Evolutionary conservation across 331 rosid genomes (phyloP).

Genomic region (Rhamnella rubrinervis): DNA sequence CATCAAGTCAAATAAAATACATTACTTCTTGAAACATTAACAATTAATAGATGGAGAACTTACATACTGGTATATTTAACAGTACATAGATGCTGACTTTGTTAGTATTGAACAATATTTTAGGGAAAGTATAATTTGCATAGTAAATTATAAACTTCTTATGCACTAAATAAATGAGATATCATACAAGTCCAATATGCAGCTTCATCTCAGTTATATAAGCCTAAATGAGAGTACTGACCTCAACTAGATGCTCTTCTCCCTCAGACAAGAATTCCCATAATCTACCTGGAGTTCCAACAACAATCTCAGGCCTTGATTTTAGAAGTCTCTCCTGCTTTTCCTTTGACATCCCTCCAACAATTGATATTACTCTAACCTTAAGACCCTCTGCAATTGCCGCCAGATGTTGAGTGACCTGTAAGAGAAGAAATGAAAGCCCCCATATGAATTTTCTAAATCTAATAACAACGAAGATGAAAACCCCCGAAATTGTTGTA

Average conservation of each 20-base stretch:
- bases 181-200: background rate
- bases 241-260: slow-evolving; percentile 84
- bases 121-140: too few relatives aligned
- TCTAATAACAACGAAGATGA: background rate
- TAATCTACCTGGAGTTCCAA: slow-evolving; percentile 95
- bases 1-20: too few relatives aligned
- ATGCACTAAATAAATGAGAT: too few relatives aligned
- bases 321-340: slow-evolving; percentile 87
- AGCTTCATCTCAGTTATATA: background rate
- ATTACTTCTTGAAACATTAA: too few relatives aligned
- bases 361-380: slow-evolving; percentile 76
- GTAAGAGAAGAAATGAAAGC: slow-evolving; percentile 23
- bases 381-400: slow-evolving; percentile 58
- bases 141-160: too few relatives aligned
- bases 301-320: slow-evolving; percentile 82
- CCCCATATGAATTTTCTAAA: slow-evolving; percentile 7
- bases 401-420: slow-evolving; percentile 92
- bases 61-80: too few relatives aligned
- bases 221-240: slow-evolving; percentile 20
- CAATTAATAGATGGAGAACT: too few relatives aligned
- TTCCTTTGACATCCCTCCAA: slow-evolving; percentile 91
- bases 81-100: too few relatives aligned
- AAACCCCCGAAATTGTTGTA: background rate
- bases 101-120: too few relatives aligned
- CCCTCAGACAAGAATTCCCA: slow-evolving; percentile 96